Evolutionary conservation across 2,329 filamentous ascomycete species (phyloP).

Genomic region (Ustilaginoidea virens): DNA sequence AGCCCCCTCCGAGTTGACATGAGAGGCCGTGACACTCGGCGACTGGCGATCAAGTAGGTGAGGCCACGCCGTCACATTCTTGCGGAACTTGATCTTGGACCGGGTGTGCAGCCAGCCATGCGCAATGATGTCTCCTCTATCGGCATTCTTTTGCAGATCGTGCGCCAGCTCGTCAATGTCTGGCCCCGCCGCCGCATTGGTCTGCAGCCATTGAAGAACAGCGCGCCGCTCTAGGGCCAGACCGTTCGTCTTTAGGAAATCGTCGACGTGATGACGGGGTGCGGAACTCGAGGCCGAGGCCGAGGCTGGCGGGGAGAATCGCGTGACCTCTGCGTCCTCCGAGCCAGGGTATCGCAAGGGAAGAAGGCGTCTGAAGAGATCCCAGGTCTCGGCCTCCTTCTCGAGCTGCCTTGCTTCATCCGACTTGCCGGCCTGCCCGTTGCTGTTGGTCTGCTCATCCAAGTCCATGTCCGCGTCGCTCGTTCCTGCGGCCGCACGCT

Average conservation of each 20-base stretch:
- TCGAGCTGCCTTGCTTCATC: slow-evolving; percentile 41
- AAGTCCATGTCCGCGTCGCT: slow-evolving; percentile 40
- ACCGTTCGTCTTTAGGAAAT: slow-evolving; percentile 60
- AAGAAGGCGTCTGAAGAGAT: slow-evolving; percentile 62
- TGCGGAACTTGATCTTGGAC: slow-evolving; percentile 76
- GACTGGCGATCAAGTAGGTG: slow-evolving; percentile 49
- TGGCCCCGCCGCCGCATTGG: slow-evolving; percentile 53
- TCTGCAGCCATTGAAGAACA: slow-evolving; percentile 76
- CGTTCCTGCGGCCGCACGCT: slow-evolving; percentile 15
- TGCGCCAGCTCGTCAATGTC: slow-evolving; percentile 63
- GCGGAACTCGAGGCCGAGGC: slow-evolving; percentile 13
- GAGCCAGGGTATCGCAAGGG: slow-evolving; percentile 45
- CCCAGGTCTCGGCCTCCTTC: slow-evolving; percentile 81
- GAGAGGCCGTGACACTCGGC: slow-evolving; percentile 36
- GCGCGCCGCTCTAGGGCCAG: slow-evolving; percentile 63
- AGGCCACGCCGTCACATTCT: slow-evolving; percentile 56
- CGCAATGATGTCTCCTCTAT: slow-evolving; percentile 67
- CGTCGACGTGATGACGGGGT: slow-evolving; percentile 26
- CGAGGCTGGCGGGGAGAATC: slow-evolving; percentile 14
- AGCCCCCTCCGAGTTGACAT: slow-evolving; percentile 43
- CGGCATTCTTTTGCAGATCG: slow-evolving; percentile 60
- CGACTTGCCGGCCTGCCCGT: slow-evolving; percentile 1
- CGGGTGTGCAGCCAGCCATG: slow-evolving; percentile 90
- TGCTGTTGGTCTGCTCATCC: slow-evolving; percentile 23
- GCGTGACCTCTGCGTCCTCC: slow-evolving; percentile 13